phyloP scores from a whole-genome alignment of 306 rosid species.

The Citrullus colocynthis region DNA sequence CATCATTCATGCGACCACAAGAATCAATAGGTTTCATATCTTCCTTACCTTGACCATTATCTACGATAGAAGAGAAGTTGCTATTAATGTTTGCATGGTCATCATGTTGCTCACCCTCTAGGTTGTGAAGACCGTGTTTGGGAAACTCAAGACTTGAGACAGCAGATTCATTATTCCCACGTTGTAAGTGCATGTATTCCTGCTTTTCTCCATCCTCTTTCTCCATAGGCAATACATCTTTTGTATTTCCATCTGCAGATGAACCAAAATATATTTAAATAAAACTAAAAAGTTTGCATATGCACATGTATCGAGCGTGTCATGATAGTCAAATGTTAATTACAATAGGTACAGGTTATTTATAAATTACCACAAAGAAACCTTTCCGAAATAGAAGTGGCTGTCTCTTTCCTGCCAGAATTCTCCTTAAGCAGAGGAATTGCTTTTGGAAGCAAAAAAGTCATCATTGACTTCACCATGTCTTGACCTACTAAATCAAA shows the following conservation, averaged over 20 bases:
- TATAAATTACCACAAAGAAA: constrained; percentile 13
- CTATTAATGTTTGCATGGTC: constrained; percentile 18
- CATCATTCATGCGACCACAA: constrained; percentile 16
- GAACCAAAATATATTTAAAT: constrained; percentile 4
- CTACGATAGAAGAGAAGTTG: constrained; percentile 24
- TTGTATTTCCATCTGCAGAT: constrained; percentile 6
- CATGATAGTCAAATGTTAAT: not conserved
- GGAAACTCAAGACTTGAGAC: constrained; percentile 19
- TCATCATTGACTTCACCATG: constrained; percentile 70
- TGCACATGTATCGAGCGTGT: not conserved
- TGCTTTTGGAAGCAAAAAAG: constrained; percentile 75
- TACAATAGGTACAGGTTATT: not conserved
- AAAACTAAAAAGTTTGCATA: not conserved
- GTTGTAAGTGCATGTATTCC: constrained; percentile 19
- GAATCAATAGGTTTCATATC: constrained; percentile 16
- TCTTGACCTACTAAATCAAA: constrained; percentile 53
- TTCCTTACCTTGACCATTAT: constrained; percentile 21
- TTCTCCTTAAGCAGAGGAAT: constrained; percentile 53
- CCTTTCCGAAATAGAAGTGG: constrained; percentile 16
- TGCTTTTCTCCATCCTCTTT: constrained; percentile 17
- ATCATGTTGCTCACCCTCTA: constrained; percentile 24
- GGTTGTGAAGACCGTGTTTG: constrained; percentile 31
- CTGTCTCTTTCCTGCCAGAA: constrained; percentile 29
- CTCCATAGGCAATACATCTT: constrained; percentile 23
- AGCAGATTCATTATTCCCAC: constrained; percentile 10